Base-by-base conservation (phyloP, 1,139 yeast genomes). In the Diutina catenulata region DNA sequence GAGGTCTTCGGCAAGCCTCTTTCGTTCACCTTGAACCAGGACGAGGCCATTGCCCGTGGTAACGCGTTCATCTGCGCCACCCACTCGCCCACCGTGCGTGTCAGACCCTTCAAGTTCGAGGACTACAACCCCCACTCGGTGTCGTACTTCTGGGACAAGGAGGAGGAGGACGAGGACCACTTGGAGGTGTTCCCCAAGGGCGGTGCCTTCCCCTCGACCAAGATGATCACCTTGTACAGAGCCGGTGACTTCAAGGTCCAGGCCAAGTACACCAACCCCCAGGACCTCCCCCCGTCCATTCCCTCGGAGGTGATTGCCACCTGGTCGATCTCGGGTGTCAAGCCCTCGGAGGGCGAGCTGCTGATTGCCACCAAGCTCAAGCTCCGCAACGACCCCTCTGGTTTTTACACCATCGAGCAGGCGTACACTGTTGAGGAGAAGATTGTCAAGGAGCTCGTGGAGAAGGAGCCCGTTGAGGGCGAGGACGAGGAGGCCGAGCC, bases 11-110 rank as follows among this genome's bases (percentile, higher is more conserved):
- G 84, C 57, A 86, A 86, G 72, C 80, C 70, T 51, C 74, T 91
- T 57, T 84, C 96, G 35, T 83, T 84, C 70, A 93, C 97, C 51
- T 77, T 93, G 66, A 91, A 93, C 75, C 97, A 88, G 70, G 99
- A 91, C 59, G 99, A 91, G 74, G 96, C 98, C 46, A 81, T 88
- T 60, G 97, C 98, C 45, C 83, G 93, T 64, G 99, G 99, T 71
- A 94, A 95, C 51, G 96, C 99, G 40, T 93, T 91, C 67, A 84
- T 93, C 56, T 91, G 98, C 65, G 99, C 98, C 51, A 84, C 88
- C 67, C 97, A 88, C 74, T 91, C 98, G 23, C 98, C 98, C 64
- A 88, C 96, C 49, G 79, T 91, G 55, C 83, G 98, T 70, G 98
- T 93, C 41, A 82, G 97, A 68, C 96, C 96, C 52, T 91, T 91